phyloP scores from a whole-genome alignment of 345 rosid species.

The Brassica napus region Da-Ae NC_063447.1:28642001-28642500 shows the following conservation, averaged over 20 bases:
- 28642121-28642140: conserved; percentile 64
- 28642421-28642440: conserved; percentile 79
- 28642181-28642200: conserved; percentile 84
- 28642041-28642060: conserved; percentile 71
- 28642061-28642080: conserved; percentile 81
- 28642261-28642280: background rate
- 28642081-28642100: conserved; percentile 66
- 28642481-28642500: conserved; percentile 69
- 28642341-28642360: background rate
- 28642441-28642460: conserved; percentile 59
- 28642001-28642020: conserved; percentile 44
- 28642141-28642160: conserved; percentile 76
- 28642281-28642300: background rate
- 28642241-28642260: background rate
- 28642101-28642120: conserved; percentile 63
- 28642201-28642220: background rate
- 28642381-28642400: conserved; percentile 72
- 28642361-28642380: conserved; percentile 73
- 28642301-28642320: background rate
- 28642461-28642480: conserved; percentile 76
- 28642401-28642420: conserved; percentile 73
- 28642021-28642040: conserved; percentile 63
- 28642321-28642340: conserved; percentile 5
- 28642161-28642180: conserved; percentile 71
- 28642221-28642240: background rate